phyloP scores from a whole-genome alignment of 768 basidiomycete genomes.

The Kwoniella europaea region DNA sequence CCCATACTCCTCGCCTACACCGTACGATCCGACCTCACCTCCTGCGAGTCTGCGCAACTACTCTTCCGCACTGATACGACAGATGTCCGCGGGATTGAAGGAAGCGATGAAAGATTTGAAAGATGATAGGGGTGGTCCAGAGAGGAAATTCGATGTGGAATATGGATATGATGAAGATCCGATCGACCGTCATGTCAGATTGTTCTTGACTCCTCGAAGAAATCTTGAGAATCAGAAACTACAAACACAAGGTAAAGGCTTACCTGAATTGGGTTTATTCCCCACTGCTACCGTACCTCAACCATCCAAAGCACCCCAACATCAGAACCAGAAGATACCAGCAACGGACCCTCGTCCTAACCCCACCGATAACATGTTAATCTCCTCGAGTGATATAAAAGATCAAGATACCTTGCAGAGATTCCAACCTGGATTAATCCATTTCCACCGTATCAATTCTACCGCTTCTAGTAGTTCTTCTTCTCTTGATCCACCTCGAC shows the following conservation, averaged over 20 bases:
- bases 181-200: slow-evolving; percentile 37
- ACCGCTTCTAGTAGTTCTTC: slow-evolving; percentile 15
- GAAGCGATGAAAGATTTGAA: slow-evolving; percentile 37
- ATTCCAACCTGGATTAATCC: slow-evolving; percentile 41
- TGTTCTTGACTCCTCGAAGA: slow-evolving; percentile 30
- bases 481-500: slow-evolving; percentile 16
- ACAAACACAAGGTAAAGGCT: not conserved
- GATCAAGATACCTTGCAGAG: slow-evolving; percentile 11
- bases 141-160: slow-evolving; percentile 26
- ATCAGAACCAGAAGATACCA: slow-evolving; percentile 3
- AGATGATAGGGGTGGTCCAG: slow-evolving; percentile 33
- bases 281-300: not conserved
- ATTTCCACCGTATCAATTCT: slow-evolving; percentile 34
- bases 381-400: not conserved
- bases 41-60: slow-evolving; percentile 36
- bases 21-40: slow-evolving; percentile 24
- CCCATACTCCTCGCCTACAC: slow-evolving; percentile 14
- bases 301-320: not conserved
- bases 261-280: slow-evolving; percentile 20
- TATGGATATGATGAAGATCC: slow-evolving; percentile 43
- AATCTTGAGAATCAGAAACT: not conserved
- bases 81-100: slow-evolving; percentile 31
- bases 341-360: slow-evolving; percentile 10
- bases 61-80: slow-evolving; percentile 29
- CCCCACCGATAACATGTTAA: slow-evolving; percentile 11